Conservation (phyloP, 768 basidiomycete genomes). For the Trametes punicea region DNA sequence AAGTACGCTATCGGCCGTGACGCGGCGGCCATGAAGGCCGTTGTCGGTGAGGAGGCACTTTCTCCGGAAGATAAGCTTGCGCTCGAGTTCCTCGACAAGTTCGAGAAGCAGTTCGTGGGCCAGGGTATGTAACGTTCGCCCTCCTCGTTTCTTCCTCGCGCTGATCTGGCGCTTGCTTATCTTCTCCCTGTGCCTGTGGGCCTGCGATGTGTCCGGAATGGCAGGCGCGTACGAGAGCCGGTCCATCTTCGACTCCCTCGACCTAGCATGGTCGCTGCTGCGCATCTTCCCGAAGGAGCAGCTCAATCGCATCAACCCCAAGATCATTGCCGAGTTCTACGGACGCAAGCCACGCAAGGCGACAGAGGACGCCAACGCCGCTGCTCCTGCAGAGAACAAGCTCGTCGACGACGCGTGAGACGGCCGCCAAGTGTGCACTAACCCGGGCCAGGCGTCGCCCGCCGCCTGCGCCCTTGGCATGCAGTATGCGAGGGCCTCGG, state of each 20-base stretch:
- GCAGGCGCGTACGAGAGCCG: conserved; percentile 91
- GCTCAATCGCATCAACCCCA: conserved; percentile 95
- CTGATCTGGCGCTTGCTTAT: conserved; percentile 16
- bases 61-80: conserved; percentile 95
- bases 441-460: background rate
- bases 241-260: conserved; percentile 94
- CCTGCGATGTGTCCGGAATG: background rate
- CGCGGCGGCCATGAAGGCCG: conserved; percentile 98
- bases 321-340: conserved; percentile 94
- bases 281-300: conserved; percentile 99
- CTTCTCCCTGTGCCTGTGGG: background rate
- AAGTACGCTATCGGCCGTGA: conserved; percentile 98
- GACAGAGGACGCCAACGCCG: conserved; percentile 48
- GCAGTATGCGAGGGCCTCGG: background rate
- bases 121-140: conserved; percentile 59
- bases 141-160: conserved; percentile 1
- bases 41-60: conserved; percentile 97
- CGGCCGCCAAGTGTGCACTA: background rate
- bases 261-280: conserved; percentile 93
- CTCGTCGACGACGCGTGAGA: conserved; percentile 54
- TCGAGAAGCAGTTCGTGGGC: conserved; percentile 95
- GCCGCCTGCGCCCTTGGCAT: background rate
- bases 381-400: conserved; percentile 45
- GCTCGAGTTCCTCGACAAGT: conserved; percentile 95
- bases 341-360: conserved; percentile 76